Percentiles rank a stretch among this genome's conserved stretches.
phyloP scores from a whole-genome alignment of 1,139 yeast species.

The Entelexis paramagnoliae region DNA sequence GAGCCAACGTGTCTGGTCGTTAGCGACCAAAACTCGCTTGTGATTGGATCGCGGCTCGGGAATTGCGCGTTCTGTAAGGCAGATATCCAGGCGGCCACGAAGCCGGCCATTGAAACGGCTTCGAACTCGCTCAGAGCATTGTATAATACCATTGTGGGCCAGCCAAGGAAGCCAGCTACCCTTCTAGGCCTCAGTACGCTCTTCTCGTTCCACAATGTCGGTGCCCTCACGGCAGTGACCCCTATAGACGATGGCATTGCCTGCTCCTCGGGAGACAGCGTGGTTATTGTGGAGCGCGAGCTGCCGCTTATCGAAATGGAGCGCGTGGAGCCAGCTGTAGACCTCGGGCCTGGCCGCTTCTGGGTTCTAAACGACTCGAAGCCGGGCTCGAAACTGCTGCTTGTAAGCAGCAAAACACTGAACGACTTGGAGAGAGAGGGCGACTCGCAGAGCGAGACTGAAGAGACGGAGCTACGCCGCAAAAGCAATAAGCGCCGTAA shows the following conservation, averaged over 20 bases:
- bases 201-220: conserved; percentile 1
- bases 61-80: not conserved
- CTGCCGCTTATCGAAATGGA: conserved; percentile 11
- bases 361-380: conserved; percentile 5
- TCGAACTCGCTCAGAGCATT: not conserved
- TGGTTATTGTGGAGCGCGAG: conserved; percentile 22
- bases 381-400: not conserved
- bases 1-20: conserved; percentile 1
- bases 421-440: not conserved
- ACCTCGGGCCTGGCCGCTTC: conserved; percentile 13
- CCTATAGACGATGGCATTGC: conserved; percentile 36
- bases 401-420: not conserved
- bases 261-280: conserved; percentile 25
- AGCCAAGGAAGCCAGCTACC: not conserved
- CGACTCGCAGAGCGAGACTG: not conserved
- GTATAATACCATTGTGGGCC: not conserved
- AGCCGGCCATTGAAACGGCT: not conserved
- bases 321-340: not conserved
- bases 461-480: not conserved
- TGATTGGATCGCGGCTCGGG: conserved; percentile 1
- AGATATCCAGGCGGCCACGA: not conserved
- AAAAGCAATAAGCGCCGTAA: not conserved
- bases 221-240: conserved; percentile 12
- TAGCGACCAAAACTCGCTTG: not conserved
- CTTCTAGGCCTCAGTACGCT: not conserved